phyloP scores from a whole-genome alignment of 2,329 filamentous ascomycete genomes.

The Diaporthe ampelina region DNA sequence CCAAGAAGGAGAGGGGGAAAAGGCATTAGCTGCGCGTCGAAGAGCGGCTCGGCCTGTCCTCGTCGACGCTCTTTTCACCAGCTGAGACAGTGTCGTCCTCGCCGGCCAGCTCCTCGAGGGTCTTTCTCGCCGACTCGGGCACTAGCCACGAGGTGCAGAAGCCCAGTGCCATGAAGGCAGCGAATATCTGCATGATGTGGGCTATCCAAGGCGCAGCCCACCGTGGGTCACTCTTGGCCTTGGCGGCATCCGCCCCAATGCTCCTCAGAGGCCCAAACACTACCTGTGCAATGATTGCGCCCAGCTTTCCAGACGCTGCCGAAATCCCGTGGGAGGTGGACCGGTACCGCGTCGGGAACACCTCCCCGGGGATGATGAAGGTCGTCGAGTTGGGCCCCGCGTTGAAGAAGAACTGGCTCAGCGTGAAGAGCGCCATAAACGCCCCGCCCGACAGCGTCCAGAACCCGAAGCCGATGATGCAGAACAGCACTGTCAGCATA shows the following conservation, averaged over 20 bases:
- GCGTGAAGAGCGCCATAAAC: slow-evolving; percentile 68
- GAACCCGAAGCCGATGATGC: slow-evolving; percentile 75
- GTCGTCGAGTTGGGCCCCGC: slow-evolving; percentile 71
- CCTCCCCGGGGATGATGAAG: slow-evolving; percentile 69
- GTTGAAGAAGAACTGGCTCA: slow-evolving; percentile 72
- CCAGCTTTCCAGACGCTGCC: slow-evolving; percentile 64
- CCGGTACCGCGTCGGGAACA: slow-evolving; percentile 69
- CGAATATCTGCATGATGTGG: slow-evolving; percentile 82
- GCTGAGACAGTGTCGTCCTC: slow-evolving; percentile 43
- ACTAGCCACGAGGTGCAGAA: slow-evolving; percentile 78
- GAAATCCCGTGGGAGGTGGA: slow-evolving; percentile 71
- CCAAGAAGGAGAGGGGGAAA: background rate
- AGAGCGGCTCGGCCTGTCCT: background rate
- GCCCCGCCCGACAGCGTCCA: slow-evolving; percentile 64
- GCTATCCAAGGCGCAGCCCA: slow-evolving; percentile 70
- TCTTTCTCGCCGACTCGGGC: slow-evolving; percentile 82
- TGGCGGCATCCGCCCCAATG: slow-evolving; percentile 54
- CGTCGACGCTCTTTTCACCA: background rate
- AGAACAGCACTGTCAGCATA: slow-evolving; percentile 72
- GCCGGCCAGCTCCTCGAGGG: slow-evolving; percentile 72
- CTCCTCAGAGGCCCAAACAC: slow-evolving; percentile 69
- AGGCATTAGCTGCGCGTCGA: background rate
- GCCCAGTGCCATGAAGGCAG: slow-evolving; percentile 82
- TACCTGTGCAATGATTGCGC: slow-evolving; percentile 69
- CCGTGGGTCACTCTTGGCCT: slow-evolving; percentile 58